Conservation (phyloP, 768 basidiomycete species). For the Gloeopeniophorella convolvens region DNA sequence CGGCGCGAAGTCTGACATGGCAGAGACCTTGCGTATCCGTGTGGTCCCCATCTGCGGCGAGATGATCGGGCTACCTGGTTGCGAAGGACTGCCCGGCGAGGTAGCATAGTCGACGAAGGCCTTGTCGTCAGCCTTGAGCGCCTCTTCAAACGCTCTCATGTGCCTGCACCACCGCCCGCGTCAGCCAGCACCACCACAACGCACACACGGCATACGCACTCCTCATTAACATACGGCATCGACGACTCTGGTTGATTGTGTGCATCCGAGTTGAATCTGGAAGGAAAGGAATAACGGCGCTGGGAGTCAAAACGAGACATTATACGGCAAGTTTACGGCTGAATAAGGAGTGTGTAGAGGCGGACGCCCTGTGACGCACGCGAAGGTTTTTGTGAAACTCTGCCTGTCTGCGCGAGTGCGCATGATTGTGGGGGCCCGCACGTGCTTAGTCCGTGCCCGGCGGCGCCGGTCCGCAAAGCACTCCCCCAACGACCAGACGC, state of each 20-base stretch:
- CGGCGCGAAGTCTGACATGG: slow-evolving; percentile 84
- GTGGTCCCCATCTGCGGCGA: slow-evolving; percentile 24
- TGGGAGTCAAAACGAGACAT: slow-evolving; percentile 8
- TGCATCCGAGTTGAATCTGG: slow-evolving; percentile 31
- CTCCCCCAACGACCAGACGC: too few relatives aligned
- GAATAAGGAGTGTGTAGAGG: slow-evolving; percentile 18
- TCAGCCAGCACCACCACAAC: slow-evolving; percentile 1
- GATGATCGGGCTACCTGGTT: slow-evolving; percentile 22
- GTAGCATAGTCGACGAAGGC: slow-evolving; percentile 29
- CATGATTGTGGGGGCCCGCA: too few relatives aligned
- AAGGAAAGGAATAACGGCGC: neutral
- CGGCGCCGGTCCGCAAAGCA: too few relatives aligned
- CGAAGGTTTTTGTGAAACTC: neutral
- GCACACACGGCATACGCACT: slow-evolving; percentile 39
- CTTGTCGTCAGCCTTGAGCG: slow-evolving; percentile 57
- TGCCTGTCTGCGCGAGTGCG: neutral
- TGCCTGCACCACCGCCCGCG: slow-evolving; percentile 34
- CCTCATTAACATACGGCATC: slow-evolving; percentile 57
- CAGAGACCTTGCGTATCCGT: slow-evolving; percentile 74
- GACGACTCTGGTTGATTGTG: slow-evolving; percentile 26
- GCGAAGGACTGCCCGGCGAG: slow-evolving; percentile 29
- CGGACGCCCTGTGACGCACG: neutral
- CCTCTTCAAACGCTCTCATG: slow-evolving; percentile 72
- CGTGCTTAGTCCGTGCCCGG: too few relatives aligned
- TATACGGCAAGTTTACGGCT: neutral